Percentiles rank a stretch among this genome's conserved stretches.
These are phyloP conservation scores for Calonectria pteridis DNA, from an alignment of 2,329 filamentous ascomycete genomes.

Conservation along the genomic window DNA sequence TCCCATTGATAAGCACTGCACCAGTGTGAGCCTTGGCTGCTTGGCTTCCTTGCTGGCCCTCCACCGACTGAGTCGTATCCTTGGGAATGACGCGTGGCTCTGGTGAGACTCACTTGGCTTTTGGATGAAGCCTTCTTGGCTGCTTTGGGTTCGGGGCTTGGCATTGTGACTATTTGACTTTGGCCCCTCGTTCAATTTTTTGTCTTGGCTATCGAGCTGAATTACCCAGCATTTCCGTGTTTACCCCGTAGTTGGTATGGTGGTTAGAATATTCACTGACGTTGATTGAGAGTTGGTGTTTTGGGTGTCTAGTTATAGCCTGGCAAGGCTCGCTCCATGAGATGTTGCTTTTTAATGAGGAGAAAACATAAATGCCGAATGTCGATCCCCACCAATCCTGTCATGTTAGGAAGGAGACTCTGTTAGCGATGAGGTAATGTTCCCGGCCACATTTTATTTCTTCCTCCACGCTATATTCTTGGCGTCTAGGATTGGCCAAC, in stretches of 20 bases:
- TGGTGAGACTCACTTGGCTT: slow-evolving; percentile 9
- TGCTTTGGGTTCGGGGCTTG: neutral
- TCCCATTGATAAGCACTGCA: slow-evolving; percentile 6
- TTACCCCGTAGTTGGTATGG: neutral
- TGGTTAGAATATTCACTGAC: neutral
- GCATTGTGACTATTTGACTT: neutral
- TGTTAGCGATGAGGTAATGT: slow-evolving; percentile 3
- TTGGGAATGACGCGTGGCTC: slow-evolving; percentile 7
- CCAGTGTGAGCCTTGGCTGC: neutral
- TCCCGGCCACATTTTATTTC: slow-evolving; percentile 12
- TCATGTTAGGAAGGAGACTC: slow-evolving; percentile 4
- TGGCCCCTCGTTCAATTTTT: neutral
- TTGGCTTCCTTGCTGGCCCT: neutral
- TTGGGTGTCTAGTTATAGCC: no score
- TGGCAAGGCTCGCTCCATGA: neutral
- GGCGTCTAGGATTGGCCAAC: slow-evolving; percentile 11
- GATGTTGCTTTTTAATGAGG: neutral
- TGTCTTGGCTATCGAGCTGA: neutral
- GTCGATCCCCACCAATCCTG: slow-evolving; percentile 1
- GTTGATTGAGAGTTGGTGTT: neutral
- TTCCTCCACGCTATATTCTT: neutral
- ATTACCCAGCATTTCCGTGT: neutral
- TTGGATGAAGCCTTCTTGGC: slow-evolving; percentile 20
- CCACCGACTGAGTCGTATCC: neutral
- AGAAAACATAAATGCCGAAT: neutral